Conservation (phyloP, 495 filamentous ascomycete species). For the Penicillium egyptiacum region DNA sequence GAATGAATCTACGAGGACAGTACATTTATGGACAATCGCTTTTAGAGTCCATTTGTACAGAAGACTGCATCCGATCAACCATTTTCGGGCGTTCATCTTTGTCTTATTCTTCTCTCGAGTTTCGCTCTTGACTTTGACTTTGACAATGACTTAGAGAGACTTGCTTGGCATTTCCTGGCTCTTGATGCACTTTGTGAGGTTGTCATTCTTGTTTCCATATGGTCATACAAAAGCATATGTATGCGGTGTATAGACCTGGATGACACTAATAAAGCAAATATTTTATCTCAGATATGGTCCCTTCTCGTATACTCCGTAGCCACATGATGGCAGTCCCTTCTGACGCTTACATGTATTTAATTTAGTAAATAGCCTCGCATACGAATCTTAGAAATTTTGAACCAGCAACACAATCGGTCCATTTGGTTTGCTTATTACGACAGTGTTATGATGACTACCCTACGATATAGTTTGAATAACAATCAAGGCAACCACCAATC, state of each 20-base stretch:
- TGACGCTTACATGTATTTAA: neutral
- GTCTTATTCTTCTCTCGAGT: neutral
- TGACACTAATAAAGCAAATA: neutral
- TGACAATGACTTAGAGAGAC: neutral
- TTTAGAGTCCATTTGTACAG: neutral
- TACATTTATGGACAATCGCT: slow-evolving; percentile 1
- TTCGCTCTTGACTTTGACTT: neutral
- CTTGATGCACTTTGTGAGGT: neutral
- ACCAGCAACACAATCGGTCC: no score
- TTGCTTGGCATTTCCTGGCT: neutral
- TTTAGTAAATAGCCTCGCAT: no score
- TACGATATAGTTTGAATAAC: neutral
- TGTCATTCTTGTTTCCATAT: neutral
- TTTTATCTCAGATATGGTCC: neutral
- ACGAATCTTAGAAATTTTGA: no score
- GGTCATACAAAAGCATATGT: neutral
- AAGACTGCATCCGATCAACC: slow-evolving; percentile 1
- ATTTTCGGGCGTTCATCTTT: slow-evolving; percentile 4
- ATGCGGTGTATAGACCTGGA: neutral
- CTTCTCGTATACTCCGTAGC: neutral
- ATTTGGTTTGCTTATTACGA: neutral
- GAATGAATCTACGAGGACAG: slow-evolving; percentile 2
- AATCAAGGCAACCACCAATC: no score
- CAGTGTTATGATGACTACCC: neutral
- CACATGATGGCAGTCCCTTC: neutral